Conservation (phyloP, 148 eudicot genomes). For the Oxyria digyna region DNA sequence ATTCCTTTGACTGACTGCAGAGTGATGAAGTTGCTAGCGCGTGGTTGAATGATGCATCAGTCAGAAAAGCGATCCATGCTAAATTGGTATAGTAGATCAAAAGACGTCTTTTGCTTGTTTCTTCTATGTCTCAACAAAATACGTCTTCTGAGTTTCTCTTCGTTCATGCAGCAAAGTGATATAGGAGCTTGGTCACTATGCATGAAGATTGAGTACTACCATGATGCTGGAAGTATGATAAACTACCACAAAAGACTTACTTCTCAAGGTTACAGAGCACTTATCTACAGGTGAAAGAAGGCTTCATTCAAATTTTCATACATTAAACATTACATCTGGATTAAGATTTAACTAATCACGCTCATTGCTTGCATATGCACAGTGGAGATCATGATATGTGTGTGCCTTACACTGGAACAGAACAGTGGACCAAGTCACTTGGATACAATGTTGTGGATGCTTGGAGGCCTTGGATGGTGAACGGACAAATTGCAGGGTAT, state of each 20-base stretch:
- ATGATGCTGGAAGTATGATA: conserved; percentile 39
- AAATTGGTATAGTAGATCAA: conserved; percentile 17
- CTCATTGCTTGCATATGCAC: neutral
- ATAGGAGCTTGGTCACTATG: conserved; percentile 34
- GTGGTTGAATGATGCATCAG: conserved; percentile 32
- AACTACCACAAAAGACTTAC: conserved; percentile 33
- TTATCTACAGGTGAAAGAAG: conserved; percentile 27
- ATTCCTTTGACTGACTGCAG: conserved; percentile 8
- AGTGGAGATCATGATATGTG: conserved; percentile 31
- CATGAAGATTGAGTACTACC: conserved; percentile 16
- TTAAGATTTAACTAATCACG: neutral
- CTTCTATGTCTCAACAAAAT: neutral
- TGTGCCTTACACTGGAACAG: conserved; percentile 22
- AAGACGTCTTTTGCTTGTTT: neutral
- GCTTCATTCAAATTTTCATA: neutral
- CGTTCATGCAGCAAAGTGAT: conserved; percentile 15
- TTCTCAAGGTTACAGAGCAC: conserved; percentile 29
- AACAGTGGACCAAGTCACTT: conserved; percentile 22
- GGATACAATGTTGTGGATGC: conserved; percentile 20
- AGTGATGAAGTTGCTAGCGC: conserved; percentile 15
- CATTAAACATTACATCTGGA: neutral
- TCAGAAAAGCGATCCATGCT: conserved; percentile 35
- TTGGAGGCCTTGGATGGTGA: conserved; percentile 21
- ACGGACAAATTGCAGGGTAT: conserved; percentile 24
- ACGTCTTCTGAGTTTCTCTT: neutral